Evolutionary conservation across 2,329 filamentous ascomycete genomes (phyloP).

Genomic region (Ophiostoma sp.): DNA sequence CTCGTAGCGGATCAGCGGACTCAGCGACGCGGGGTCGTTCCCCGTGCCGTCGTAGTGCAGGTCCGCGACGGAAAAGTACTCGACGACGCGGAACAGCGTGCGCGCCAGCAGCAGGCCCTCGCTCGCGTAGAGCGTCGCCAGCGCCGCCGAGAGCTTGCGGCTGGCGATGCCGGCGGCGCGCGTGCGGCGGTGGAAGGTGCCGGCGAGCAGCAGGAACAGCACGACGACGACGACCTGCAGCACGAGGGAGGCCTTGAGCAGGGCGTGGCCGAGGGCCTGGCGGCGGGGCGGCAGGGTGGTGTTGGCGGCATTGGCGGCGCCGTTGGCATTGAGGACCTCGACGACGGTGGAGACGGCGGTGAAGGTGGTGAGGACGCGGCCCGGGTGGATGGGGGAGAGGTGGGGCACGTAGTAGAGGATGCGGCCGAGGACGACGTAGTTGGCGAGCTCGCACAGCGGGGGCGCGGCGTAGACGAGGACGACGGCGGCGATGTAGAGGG

Average conservation of each 20-base stretch:
- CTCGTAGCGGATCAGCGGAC: neutral
- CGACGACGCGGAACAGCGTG: slow-evolving; percentile 54
- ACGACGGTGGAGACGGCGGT: slow-evolving; percentile 44
- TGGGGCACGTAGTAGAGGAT: slow-evolving; percentile 59
- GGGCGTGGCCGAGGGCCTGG: slow-evolving; percentile 37
- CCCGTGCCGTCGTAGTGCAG: slow-evolving; percentile 60
- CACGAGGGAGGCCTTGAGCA: slow-evolving; percentile 48
- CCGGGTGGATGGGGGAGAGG: slow-evolving; percentile 49
- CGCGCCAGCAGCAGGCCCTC: slow-evolving; percentile 46
- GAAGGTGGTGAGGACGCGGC: slow-evolving; percentile 44
- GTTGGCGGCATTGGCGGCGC: neutral
- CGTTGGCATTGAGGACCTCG: slow-evolving; percentile 43
- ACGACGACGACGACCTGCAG: slow-evolving; percentile 51
- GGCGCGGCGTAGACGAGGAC: slow-evolving; percentile 37
- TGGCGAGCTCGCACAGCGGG: slow-evolving; percentile 57
- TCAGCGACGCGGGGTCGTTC: slow-evolving; percentile 52
- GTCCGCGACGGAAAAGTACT: slow-evolving; percentile 50
- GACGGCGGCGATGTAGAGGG: slow-evolving; percentile 40
- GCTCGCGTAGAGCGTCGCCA: slow-evolving; percentile 42
- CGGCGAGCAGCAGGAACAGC: slow-evolving; percentile 46
- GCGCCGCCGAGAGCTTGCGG: neutral
- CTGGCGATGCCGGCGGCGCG: neutral
- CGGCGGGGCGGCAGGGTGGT: neutral
- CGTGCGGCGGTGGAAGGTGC: slow-evolving; percentile 25
- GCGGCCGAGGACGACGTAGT: slow-evolving; percentile 59